Evolutionary conservation across 2,329 filamentous ascomycete species (phyloP), one percentile per base, ranked within the genome.

Genomic region (Hypomyces perniciosus): DNA sequence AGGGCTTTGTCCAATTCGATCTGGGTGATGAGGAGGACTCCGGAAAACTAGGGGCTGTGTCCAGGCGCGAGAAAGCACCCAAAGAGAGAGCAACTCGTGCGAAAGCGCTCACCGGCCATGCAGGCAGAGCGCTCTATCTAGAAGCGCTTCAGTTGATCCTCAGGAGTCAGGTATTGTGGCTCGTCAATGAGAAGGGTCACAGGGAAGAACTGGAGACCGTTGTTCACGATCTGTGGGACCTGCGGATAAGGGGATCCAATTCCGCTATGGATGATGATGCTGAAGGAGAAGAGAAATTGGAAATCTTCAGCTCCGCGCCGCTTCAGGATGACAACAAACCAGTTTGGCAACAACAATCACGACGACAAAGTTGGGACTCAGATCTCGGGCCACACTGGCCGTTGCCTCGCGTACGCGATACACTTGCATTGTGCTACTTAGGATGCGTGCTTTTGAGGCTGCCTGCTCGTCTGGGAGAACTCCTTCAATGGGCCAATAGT

Each of bases 81-180:
- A 73, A 73, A 47, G 73, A 80, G 61, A 80, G 74, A 44, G 70
- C 77, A 43, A 74, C 73, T 44, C 72, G 73, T 52, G 49, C 48
- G 28, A 44, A 48, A n/a, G 78, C 84, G 62, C 73, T 88, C 45
- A 67, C 67, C 5, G 91, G 91, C 39, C 74, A 80, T 43, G 77
- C 81, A 48, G 92, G 86, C 10, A 81, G 84, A 56, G 81, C 86
- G 56, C 78, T 96, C 27, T 96, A 88, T 65, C 74, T 97, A 34
- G 86, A 95, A 64, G 86, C 83, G 56, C 80, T 95, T 53, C 92
- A 97, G 68, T 74, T 96, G 31, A 78, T 97, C 44, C 72, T 99
- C 29, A 83, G 90, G 65, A 88, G 86, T 62, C 92, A 97, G 71
- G 72, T 89, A 12, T 70, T 80, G 62, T 91, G 85, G 76, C 73